A percentile compares a stretch with the other conserved stretches of the same genome.
Evolutionary conservation across 305 asterid genomes (phyloP).

Genomic region (Solanum hybrid): DNA sequence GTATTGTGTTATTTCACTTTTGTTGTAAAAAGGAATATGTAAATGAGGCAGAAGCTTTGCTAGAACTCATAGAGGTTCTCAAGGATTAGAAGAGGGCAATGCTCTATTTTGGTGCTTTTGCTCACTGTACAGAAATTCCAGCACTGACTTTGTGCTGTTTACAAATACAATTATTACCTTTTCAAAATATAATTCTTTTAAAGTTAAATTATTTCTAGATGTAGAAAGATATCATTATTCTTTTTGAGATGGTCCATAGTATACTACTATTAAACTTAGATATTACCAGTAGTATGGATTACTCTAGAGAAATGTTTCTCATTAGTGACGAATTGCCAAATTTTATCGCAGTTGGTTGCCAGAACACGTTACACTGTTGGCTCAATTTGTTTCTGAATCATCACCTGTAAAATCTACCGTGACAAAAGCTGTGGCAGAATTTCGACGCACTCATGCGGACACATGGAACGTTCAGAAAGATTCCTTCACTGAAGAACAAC

Average conservation of each 20-base stretch:
- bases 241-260: background rate
- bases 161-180: background rate
- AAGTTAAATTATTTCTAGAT: background rate
- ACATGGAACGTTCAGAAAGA: conserved; percentile 96
- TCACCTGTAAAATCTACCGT: conserved; percentile 94
- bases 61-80: background rate
- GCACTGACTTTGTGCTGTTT: background rate
- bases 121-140: background rate
- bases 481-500: conserved; percentile 89
- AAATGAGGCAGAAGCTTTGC: background rate
- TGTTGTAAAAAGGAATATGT: background rate
- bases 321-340: background rate
- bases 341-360: conserved; percentile 85
- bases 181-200: background rate
- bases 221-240: background rate
- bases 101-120: background rate
- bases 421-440: conserved; percentile 96
- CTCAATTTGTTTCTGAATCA: conserved; percentile 83
- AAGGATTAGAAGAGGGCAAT: background rate
- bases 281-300: background rate
- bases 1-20: background rate
- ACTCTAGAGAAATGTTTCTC: background rate
- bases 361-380: conserved; percentile 78
- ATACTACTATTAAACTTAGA: background rate
- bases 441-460: conserved; percentile 99